Base-by-base conservation (phyloP, 169 alveolate genomes). In the Nephromyces sp. region DNA sequence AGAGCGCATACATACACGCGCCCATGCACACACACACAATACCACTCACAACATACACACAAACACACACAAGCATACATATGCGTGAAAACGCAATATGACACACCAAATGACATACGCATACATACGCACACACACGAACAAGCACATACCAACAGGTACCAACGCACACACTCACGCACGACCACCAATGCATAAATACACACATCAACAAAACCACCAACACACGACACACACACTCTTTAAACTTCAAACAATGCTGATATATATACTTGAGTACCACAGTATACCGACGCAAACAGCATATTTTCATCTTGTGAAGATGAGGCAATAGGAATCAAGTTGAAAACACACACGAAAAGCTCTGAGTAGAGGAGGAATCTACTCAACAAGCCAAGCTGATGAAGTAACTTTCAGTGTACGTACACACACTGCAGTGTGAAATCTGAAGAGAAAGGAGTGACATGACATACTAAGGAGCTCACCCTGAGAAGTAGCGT, bases 1-100 rank as follows among this genome's bases (percentile, higher is more conserved):
- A 92, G 15, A 92, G 80, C 70, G 89, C 96, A 65, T 87, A 85
- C 81, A 84, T 87, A 29, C 95, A 95, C 82, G 81, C 88, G 65
- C 82, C 91, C 78, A 89, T 72, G 69, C 89, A 82, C n/a, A 86
- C 81, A 31, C 89, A 93, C 79, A 88, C 89, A 72, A 89, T 93
- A 52, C 72, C 83, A 34, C 83, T 73, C 75, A 0, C 35, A 15
- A 33, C 2, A 71, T 21, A 70, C 0, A 29, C 29, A 33, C 0
- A 3, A 72, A 51, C 63, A n/a, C 34, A 27, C 72, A 69, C 30
- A 51, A n/a, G 24, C 15, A 68, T 2, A 28, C 25, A 6, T 75
- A 21, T 0, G 3, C 4, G 1, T 43, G 6, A 1, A n/a, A 8
- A 6, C 2, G 22, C 74, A 35, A 15, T 25, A 35, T 1, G 57